Conservation (phyloP, 139 green algal species). For the Ostreobium quekettii region DNA sequence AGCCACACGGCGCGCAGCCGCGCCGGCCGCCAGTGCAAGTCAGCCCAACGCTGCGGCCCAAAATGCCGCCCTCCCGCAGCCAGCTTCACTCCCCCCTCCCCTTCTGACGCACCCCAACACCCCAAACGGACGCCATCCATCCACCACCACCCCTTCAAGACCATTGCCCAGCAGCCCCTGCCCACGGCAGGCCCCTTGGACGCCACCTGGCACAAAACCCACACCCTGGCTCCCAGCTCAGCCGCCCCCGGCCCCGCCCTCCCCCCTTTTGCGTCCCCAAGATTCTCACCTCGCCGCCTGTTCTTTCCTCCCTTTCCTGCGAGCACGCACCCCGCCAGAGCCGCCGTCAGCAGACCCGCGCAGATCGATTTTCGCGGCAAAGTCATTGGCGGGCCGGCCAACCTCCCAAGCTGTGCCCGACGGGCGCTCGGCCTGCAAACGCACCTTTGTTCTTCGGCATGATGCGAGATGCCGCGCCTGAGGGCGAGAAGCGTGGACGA, state of each 20-base stretch:
- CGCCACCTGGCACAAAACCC: not conserved
- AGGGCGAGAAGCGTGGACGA: too few species aligned
- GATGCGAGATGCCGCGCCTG: too few species aligned
- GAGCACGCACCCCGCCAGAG: not conserved
- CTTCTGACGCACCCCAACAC: too few species aligned
- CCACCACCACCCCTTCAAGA: not conserved
- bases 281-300: conserved; percentile 1
- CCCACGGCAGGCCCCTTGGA: not conserved
- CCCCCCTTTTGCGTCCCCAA: not conserved
- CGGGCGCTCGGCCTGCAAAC: not conserved
- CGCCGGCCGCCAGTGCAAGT: too few species aligned
- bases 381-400: not conserved
- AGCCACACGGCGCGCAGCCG: too few species aligned
- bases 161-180: not conserved
- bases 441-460: conserved; percentile 32
- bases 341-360: not conserved
- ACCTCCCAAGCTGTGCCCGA: not conserved
- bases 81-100: too few species aligned
- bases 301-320: conserved; percentile 33
- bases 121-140: not conserved
- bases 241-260: not conserved
- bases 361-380: not conserved
- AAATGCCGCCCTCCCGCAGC: too few species aligned
- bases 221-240: not conserved
- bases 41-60: too few species aligned